Conservation (phyloP, 345 rosid species). For the Hibiscus syriacus region DNA sequence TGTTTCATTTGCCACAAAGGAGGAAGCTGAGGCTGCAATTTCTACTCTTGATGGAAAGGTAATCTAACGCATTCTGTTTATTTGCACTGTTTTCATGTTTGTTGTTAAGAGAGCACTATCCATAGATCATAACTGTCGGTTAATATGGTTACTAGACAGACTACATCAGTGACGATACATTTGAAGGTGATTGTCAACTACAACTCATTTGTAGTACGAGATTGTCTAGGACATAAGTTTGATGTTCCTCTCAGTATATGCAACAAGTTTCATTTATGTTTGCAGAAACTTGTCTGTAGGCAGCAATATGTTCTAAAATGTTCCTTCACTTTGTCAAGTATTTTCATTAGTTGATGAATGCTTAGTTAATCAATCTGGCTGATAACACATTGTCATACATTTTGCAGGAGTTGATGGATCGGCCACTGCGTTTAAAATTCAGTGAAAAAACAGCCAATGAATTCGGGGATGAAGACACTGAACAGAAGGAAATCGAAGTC, state of each 20-base stretch:
- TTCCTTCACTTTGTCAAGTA: background rate
- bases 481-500: constrained; percentile 15
- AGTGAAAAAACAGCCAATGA: constrained; percentile 38
- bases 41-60: constrained; percentile 80
- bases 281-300: background rate
- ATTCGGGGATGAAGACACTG: constrained; percentile 33
- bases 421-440: constrained; percentile 61
- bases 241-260: background rate
- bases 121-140: background rate
- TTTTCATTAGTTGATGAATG: background rate
- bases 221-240: background rate
- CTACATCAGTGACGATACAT: background rate
- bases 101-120: background rate
- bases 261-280: background rate
- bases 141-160: background rate
- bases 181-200: constrained; percentile 39
- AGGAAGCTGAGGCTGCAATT: constrained; percentile 78
- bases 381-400: background rate
- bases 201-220: background rate
- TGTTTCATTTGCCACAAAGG: constrained; percentile 78
- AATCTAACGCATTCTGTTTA: constrained; percentile 11
- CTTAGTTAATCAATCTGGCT: background rate
- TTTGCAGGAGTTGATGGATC: constrained; percentile 72
- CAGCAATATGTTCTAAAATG: background rate
- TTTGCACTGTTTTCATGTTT: background rate